Evolutionary conservation across 352 stramenopile genomes (phyloP).

Genomic region (Plasmopara muralis): DNA sequence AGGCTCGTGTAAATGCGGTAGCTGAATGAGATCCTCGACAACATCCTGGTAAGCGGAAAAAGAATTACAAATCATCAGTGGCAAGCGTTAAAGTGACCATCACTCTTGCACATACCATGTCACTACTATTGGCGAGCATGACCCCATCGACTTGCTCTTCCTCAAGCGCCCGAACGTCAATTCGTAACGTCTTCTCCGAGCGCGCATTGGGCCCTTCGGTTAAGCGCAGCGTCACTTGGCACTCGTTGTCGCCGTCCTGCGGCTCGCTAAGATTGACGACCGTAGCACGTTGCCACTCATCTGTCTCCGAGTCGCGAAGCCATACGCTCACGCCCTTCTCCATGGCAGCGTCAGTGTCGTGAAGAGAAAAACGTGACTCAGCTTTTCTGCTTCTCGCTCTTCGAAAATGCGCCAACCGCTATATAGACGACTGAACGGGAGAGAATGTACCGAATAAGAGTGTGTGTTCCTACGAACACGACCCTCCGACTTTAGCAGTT

Average conservation of each 20-base stretch:
- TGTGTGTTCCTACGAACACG: background rate
- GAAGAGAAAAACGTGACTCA: background rate
- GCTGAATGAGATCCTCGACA: constrained; percentile 89
- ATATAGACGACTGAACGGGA: constrained; percentile 1
- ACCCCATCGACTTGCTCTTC: constrained; percentile 49
- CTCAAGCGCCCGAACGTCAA: constrained; percentile 64
- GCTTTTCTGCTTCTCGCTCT: background rate
- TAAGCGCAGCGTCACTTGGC: constrained; percentile 46
- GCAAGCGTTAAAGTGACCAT: constrained; percentile 4
- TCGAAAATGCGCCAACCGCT: background rate
- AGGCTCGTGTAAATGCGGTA: constrained; percentile 92
- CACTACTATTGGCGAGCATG: constrained; percentile 74
- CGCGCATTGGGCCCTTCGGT: constrained; percentile 42
- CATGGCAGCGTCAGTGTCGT: constrained; percentile 29
- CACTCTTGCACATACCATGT: constrained; percentile 49
- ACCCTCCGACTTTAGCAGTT: too few relatives aligned
- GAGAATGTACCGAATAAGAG: constrained; percentile 15
- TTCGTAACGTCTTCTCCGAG: constrained; percentile 36
- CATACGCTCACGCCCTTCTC: constrained; percentile 77
- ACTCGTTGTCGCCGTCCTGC: constrained; percentile 10
- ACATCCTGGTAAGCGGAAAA: constrained; percentile 39
- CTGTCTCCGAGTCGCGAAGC: constrained; percentile 55
- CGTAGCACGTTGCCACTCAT: constrained; percentile 63
- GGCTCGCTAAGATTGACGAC: constrained; percentile 39
- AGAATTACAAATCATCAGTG: background rate